These are phyloP conservation scores for Crotalaria pallida DNA, from an alignment of 306 rosid genomes.

Conservation along the genomic window DNA sequence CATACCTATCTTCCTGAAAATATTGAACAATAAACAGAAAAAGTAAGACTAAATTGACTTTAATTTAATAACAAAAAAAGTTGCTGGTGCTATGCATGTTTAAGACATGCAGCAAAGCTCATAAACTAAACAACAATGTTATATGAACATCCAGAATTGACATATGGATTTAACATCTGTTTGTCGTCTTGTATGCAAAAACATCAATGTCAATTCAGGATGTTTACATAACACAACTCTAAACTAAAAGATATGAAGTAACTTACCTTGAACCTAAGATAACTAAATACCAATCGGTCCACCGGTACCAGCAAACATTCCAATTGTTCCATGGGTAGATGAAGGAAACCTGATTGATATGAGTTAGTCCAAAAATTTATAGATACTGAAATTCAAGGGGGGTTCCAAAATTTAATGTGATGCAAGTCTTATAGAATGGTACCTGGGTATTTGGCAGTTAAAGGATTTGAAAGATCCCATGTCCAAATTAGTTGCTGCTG, in stretches of 20 bases:
- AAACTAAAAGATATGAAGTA: background rate
- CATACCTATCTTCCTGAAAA: constrained; percentile 46
- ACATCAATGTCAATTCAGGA: too few relatives aligned
- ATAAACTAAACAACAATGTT: background rate
- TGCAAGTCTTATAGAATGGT: background rate
- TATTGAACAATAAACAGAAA: background rate
- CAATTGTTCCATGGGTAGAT: constrained; percentile 76
- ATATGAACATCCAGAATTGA: too few relatives aligned
- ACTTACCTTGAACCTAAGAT: constrained; percentile 31
- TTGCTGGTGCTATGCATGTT: constrained; percentile 10
- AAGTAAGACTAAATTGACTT: background rate
- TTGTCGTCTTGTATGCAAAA: too few relatives aligned
- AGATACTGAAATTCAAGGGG: background rate
- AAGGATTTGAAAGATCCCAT: constrained; percentile 76
- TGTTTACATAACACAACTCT: too few relatives aligned
- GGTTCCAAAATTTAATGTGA: background rate
- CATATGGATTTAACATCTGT: too few relatives aligned
- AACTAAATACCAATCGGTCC: constrained; percentile 84
- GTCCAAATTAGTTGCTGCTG: constrained; percentile 53
- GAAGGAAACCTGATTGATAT: constrained; percentile 57
- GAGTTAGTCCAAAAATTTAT: background rate
- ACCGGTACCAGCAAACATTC: constrained; percentile 73
- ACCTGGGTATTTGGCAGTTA: constrained; percentile 96
- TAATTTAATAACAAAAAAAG: constrained; percentile 3
- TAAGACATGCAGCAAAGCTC: background rate